Evolutionary conservation across 2,329 filamentous ascomycete species (phyloP), one percentile per base, ranked within the genome.

Genomic region (Ceratocystis albifundus): DNA sequence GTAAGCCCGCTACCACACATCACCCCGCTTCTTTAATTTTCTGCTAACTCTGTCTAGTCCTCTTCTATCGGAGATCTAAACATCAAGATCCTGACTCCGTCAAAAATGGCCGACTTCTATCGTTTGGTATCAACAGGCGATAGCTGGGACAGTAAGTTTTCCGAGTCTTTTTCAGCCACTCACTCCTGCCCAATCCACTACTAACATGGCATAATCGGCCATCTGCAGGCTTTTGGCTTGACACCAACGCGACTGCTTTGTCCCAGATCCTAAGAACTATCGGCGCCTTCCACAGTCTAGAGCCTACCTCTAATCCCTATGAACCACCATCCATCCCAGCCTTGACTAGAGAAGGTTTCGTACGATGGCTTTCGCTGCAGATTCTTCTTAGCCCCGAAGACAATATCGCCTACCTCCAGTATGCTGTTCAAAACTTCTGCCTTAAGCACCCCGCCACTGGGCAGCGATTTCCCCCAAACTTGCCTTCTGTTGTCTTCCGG

Each of bases 361-460:
- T 93, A 55, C 86, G 90, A 74, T 99, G 93, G 93, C 88, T 96
- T 77, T 90, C 89, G 0, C 88, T 97, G 66, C 90, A 97, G 76
- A 82, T 96, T 25, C 79, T 97, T 45, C 82, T 97, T 1, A 89
- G 87, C 1, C 94, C 94, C 0, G 88, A 94, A 70, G 89, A 95
- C 71, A 92, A 97, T 76, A 88, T 91, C 0, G 84, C 85, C 0
- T 93, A 91, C 71, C 75, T 99, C 28, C 90, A 94, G 71, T 86
- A 84, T 71, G 90, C 91, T 0, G 88, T 96, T 2, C 82, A 82
- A 68, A 80, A 88, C 69, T 96, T 91, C 82, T 80, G 84, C 45
- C 81, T 97, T 67, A 83, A 82, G 68, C 84, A 95, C 71, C 88
- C 88, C 0, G 83, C 85, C 55, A 90, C 91, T 0, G 85, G 88